phyloP scores from a whole-genome alignment of 2,329 filamentous ascomycete genomes.

The Pyricularia grisea region DNA sequence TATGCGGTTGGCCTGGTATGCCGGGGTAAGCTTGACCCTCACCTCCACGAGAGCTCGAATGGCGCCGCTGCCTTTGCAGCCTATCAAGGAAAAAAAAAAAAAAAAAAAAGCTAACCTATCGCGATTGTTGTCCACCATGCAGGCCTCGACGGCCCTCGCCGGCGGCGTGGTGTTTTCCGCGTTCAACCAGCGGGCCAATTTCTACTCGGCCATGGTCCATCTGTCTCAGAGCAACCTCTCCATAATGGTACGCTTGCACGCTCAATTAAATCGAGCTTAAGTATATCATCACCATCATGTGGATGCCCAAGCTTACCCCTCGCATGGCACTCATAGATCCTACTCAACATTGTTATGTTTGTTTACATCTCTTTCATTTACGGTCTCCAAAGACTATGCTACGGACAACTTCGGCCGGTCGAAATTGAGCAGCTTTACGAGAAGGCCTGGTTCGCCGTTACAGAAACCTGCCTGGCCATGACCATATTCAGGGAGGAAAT shows the following conservation, averaged over 20 bases:
- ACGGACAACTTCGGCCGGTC: slow-evolving; percentile 80
- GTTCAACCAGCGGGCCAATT: slow-evolving; percentile 91
- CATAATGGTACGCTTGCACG: slow-evolving; percentile 59
- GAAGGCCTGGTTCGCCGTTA: slow-evolving; percentile 95
- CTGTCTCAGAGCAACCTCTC: slow-evolving; percentile 94
- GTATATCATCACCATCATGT: slow-evolving; percentile 4
- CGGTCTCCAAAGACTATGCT: slow-evolving; percentile 81
- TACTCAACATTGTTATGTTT: slow-evolving; percentile 84
- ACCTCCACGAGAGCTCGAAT: slow-evolving; percentile 4
- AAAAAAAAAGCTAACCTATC: slow-evolving; percentile 7
- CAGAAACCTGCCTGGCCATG: slow-evolving; percentile 95
- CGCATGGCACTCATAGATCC: slow-evolving; percentile 46
- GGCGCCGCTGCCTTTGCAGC: slow-evolving; percentile 7
- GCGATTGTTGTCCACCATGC: slow-evolving; percentile 6
- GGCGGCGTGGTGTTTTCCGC: slow-evolving; percentile 78
- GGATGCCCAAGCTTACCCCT: neutral
- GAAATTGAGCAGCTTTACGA: slow-evolving; percentile 97
- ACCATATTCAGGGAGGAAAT: slow-evolving; percentile 96
- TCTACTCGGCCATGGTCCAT: slow-evolving; percentile 97
- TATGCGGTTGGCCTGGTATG: slow-evolving; percentile 53
- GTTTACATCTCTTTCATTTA: slow-evolving; percentile 74
- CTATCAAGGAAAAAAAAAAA: neutral
- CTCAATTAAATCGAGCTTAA: neutral
- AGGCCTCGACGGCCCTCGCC: slow-evolving; percentile 78
- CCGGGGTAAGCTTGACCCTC: slow-evolving; percentile 37